Conservation (phyloP, 2,329 filamentous ascomycete genomes). For the Aurifilum marmelostoma region DNA sequence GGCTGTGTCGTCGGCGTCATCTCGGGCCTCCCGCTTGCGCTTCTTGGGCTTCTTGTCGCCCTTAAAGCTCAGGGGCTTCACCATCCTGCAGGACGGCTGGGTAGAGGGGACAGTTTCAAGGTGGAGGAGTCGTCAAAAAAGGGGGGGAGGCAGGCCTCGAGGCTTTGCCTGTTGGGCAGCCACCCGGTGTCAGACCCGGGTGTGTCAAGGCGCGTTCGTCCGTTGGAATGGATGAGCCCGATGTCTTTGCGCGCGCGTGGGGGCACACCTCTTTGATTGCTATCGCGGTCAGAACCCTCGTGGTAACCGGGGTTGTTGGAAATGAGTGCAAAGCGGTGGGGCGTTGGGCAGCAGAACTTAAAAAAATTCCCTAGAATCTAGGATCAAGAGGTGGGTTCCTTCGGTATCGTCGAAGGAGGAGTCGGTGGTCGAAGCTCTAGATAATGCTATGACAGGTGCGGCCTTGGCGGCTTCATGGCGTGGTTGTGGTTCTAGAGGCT, state of each 20-base stretch:
- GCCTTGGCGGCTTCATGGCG: not conserved
- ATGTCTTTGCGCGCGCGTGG: not conserved
- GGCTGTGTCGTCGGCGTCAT: constrained; percentile 51
- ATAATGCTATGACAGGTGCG: constrained; percentile 1
- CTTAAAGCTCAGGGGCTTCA: constrained; percentile 92
- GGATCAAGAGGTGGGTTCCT: constrained; percentile 14
- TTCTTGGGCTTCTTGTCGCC: constrained; percentile 90
- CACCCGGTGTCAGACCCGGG: not conserved
- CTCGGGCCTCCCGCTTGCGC: constrained; percentile 27
- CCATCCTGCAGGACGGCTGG: constrained; percentile 56
- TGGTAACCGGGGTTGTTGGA: constrained; percentile 13
- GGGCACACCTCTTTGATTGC: not conserved
- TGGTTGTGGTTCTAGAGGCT: not conserved
- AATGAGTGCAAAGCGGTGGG: constrained; percentile 25
- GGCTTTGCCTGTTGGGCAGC: constrained; percentile 4
- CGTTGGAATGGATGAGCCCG: not conserved
- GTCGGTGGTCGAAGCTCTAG: constrained; percentile 6
- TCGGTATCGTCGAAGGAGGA: constrained; percentile 1
- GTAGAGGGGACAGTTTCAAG: not conserved
- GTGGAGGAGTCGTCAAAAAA: not conserved
- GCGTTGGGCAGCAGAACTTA: constrained; percentile 28
- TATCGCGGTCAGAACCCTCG: not conserved
- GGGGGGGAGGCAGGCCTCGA: not conserved
- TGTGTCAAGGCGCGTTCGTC: not conserved
- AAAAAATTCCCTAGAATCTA: constrained; percentile 4